These are phyloP conservation scores for Dovyalis caffra DNA, from an alignment of 345 rosid species.

Conservation along the genomic window DNA sequence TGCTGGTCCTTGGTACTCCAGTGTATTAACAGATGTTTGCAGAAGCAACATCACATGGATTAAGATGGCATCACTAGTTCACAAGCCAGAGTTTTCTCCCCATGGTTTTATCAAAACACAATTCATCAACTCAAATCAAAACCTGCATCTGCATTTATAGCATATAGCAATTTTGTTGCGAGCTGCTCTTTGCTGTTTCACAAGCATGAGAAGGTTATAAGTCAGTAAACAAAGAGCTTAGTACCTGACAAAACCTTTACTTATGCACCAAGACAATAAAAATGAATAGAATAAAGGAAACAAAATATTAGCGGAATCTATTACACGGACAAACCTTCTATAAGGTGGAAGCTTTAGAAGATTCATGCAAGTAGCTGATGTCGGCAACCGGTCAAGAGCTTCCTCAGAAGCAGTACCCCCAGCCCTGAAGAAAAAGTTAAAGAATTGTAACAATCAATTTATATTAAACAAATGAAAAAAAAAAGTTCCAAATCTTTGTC, in stretches of 20 bases:
- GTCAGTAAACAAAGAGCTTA: neutral
- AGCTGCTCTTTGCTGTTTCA: constrained; percentile 89
- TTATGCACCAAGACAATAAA: neutral
- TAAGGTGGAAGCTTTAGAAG: constrained; percentile 99
- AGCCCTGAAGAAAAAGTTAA: constrained; percentile 40
- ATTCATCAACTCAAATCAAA: constrained; percentile 85
- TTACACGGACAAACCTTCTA: constrained; percentile 60
- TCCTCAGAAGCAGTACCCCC: constrained; percentile 65
- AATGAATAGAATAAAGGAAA: neutral
- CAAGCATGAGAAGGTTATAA: constrained; percentile 4
- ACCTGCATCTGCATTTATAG: constrained; percentile 96
- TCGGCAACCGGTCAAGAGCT: constrained; percentile 85
- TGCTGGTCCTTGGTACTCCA: no score
- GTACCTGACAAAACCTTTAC: neutral
- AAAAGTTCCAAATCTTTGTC: neutral
- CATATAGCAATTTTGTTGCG: constrained; percentile 76
- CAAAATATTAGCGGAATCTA: neutral
- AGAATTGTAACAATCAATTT: neutral
- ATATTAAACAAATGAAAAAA: neutral
- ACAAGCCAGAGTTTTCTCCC: neutral
- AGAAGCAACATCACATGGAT: neutral
- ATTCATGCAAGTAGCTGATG: constrained; percentile 98
- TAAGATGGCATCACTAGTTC: constrained; percentile 1
- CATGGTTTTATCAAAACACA: neutral
- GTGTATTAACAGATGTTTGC: neutral